Base-by-base conservation (phyloP, 441 rosid species). In the Pelargonium fulgidum region DNA sequence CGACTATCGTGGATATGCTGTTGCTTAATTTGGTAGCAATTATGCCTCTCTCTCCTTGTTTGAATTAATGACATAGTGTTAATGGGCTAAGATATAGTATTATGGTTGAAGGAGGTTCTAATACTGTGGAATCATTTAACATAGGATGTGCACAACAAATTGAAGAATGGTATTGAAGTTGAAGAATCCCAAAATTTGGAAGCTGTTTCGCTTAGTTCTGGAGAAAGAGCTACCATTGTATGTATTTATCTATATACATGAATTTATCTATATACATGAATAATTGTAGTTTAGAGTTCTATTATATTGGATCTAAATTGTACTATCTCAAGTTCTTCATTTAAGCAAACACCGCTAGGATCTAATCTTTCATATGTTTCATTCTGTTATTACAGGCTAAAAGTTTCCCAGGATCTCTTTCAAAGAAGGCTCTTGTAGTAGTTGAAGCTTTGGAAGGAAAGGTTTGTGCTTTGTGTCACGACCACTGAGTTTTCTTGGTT, bases 391-490 rank as follows among this genome's bases (percentile, higher is more conserved):
- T 61, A 65, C 81, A 94, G 97, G 97, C 94, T 48, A 94, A 90
- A 85, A 85, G 80, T 80, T 84, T 94, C 75, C 85, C 84, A 0
- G 87, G 88, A 73, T 39, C 89, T 66, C 82, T 89, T 64, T 82
- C 94, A 48, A 92, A 79, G 78, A 90, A 85, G 74, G 97, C 93
- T 67, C 77, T 90, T 81, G 81, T 80, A 1, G 86, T 86, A 41
- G 82, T 77, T 68, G 97, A 89, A 76, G 82, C 96, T 78, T 79
- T 91, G 83, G 97, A 91, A 83, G 97, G 99, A 61, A 94, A 91
- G 93, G 99, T 91, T 26, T 69, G 85, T 73, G 68, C 20, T 64
- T 76, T 54, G 67, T n/a, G 1, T 75, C 64, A 56, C 48, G 61
- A 67, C 56, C 12, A 29, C 7, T 54, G 26, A 41, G 33, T 68